Conservation (phyloP, 2,329 filamentous ascomycete species). For the Bipolaris oryzae region DNA sequence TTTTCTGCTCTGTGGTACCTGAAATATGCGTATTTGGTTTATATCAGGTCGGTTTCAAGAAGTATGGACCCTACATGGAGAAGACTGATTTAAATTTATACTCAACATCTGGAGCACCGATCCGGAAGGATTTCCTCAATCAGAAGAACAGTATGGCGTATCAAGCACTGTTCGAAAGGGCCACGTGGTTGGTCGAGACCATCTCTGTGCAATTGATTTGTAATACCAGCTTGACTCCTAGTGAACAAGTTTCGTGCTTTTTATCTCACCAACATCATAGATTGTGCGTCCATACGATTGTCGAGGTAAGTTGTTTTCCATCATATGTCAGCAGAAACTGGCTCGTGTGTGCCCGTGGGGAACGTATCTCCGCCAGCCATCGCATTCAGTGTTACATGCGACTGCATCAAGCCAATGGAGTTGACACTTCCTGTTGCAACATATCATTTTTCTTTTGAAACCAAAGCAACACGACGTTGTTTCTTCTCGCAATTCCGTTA, state of each 20-base stretch:
- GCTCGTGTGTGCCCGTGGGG: neutral
- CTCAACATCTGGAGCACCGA: too few species aligned
- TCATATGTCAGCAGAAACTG: neutral
- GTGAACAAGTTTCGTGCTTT: too few species aligned
- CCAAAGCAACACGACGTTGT: neutral
- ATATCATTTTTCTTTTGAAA: neutral
- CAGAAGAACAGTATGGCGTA: too few species aligned
- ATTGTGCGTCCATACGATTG: neutral
- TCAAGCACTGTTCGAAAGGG: too few species aligned
- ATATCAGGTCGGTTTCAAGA: too few species aligned
- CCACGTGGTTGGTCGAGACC: too few species aligned
- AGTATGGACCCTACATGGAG: too few species aligned
- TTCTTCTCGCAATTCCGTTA: neutral
- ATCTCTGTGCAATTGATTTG: too few species aligned
- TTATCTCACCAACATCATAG: too few species aligned
- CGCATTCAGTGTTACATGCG: neutral
- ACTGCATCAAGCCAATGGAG: neutral
- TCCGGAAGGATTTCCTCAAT: too few species aligned
- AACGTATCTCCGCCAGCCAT: neutral
- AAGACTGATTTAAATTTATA: too few species aligned
- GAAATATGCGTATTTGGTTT: too few species aligned
- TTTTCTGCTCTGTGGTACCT: neutral
- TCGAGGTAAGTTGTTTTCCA: neutral
- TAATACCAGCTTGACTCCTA: neutral
- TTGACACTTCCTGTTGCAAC: neutral